A percentile compares a stretch with the other conserved stretches of the same genome.
These are phyloP conservation scores for Fusarium sp. DNA, from an alignment of 2,329 filamentous ascomycete genomes.

Conservation along the genomic window DNA sequence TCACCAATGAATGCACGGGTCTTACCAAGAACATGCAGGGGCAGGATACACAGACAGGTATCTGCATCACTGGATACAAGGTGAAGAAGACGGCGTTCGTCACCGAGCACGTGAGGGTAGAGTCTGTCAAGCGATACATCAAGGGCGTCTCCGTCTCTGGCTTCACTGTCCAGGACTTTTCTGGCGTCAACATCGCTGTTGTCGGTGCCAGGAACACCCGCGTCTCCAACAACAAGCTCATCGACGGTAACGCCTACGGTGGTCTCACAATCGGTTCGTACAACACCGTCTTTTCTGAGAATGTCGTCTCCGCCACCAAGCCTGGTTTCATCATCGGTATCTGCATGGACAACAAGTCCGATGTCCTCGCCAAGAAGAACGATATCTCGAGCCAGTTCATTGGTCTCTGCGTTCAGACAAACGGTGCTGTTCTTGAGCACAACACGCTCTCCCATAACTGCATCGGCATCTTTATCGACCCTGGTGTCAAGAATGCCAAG, in stretches of 20 bases:
- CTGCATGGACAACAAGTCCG: conserved; percentile 49
- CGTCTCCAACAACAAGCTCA: conserved; percentile 30
- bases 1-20: conserved; percentile 46
- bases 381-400: conserved; percentile 44
- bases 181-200: conserved; percentile 50
- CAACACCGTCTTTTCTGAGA: conserved; percentile 43
- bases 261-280: conserved; percentile 49
- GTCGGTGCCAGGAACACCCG: conserved; percentile 45
- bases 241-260: conserved; percentile 43
- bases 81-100: conserved; percentile 41
- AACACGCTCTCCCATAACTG: conserved; percentile 48
- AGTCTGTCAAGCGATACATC: conserved; percentile 40
- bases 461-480: conserved; percentile 48
- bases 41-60: conserved; percentile 41
- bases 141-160: conserved; percentile 47
- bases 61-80: conserved; percentile 48
- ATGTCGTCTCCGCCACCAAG: conserved; percentile 39
- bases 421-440: conserved; percentile 44
- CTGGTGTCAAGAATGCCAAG: conserved; percentile 43
- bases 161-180: conserved; percentile 47
- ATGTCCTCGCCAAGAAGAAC: conserved; percentile 44
- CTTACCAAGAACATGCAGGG: conserved; percentile 37
- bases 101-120: conserved; percentile 46
- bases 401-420: conserved; percentile 50
- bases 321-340: conserved; percentile 43